Evolutionary conservation across 208 protist genomes (phyloP).

Genomic region (Trypanosoma mega): DNA sequence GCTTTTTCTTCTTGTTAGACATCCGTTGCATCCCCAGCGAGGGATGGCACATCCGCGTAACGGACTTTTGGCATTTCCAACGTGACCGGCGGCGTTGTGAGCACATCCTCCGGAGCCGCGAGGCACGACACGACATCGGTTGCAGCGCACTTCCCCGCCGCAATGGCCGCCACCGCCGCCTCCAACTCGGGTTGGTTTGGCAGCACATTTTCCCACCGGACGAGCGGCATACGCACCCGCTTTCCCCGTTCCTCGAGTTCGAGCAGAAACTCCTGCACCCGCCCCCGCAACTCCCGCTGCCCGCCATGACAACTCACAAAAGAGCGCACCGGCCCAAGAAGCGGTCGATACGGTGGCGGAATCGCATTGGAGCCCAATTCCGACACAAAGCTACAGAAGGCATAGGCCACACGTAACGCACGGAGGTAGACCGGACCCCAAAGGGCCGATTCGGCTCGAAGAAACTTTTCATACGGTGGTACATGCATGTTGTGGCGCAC

Average conservation of each 20-base stretch:
- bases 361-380: slow-evolving; percentile 49
- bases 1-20: not conserved
- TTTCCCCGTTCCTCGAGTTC: slow-evolving; percentile 71
- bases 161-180: slow-evolving; percentile 29
- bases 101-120: slow-evolving; percentile 64
- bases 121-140: slow-evolving; percentile 50
- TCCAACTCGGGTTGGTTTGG: slow-evolving; percentile 35
- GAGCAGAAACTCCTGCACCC: slow-evolving; percentile 55
- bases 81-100: slow-evolving; percentile 32
- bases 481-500: slow-evolving; percentile 58
- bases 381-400: slow-evolving; percentile 58
- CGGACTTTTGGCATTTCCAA: slow-evolving; percentile 31
- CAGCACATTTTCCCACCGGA: slow-evolving; percentile 26
- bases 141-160: slow-evolving; percentile 10
- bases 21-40: no score
- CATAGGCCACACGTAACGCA: slow-evolving; percentile 58
- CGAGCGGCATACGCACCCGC: slow-evolving; percentile 57
- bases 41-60: slow-evolving; percentile 22
- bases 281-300: slow-evolving; percentile 67
- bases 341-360: slow-evolving; percentile 44
- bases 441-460: slow-evolving; percentile 32
- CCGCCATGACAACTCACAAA: slow-evolving; percentile 70
- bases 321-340: slow-evolving; percentile 59
- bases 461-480: slow-evolving; percentile 45
- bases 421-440: slow-evolving; percentile 75